A percentile compares a stretch with the other conserved stretches of the same genome.
Evolutionary conservation across 352 stramenopile genomes (phyloP).

Genomic region (Hyaloperonospora arabidopsidis): DNA sequence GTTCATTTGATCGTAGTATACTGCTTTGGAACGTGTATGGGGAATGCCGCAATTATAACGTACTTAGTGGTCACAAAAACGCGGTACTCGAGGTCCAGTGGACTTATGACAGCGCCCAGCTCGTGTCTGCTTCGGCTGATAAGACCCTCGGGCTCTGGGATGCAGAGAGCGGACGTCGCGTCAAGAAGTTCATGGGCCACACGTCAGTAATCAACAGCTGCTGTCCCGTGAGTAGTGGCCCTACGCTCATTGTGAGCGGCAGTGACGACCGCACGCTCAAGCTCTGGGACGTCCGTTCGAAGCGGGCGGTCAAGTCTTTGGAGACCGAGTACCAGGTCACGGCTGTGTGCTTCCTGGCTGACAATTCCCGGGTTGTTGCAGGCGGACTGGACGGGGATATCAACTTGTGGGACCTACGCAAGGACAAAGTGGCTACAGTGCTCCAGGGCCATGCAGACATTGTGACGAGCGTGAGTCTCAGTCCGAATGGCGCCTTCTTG

Average conservation of each 20-base stretch:
- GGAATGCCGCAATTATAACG: conserved; percentile 90
- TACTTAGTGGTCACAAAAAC: conserved; percentile 94
- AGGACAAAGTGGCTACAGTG: conserved; percentile 68
- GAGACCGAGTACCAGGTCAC: conserved; percentile 88
- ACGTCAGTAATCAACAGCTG: conserved; percentile 87
- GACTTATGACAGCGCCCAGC: conserved; percentile 78
- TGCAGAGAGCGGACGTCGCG: conserved; percentile 63
- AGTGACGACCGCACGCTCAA: conserved; percentile 87
- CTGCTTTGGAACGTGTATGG: conserved; percentile 88
- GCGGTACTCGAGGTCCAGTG: conserved; percentile 90
- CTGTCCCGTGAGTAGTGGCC: conserved; percentile 77
- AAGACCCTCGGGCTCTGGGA: conserved; percentile 88
- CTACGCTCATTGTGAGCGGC: conserved; percentile 76
- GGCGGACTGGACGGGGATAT: conserved; percentile 92
- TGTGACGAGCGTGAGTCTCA: conserved; percentile 90
- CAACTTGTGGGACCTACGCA: conserved; percentile 90
- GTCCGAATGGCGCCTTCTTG: conserved; percentile 88
- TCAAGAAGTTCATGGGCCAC: conserved; percentile 85
- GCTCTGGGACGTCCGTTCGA: conserved; percentile 86
- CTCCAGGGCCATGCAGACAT: conserved; percentile 90
- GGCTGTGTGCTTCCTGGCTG: conserved; percentile 80
- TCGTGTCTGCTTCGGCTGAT: conserved; percentile 90
- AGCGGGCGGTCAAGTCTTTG: conserved; percentile 73
- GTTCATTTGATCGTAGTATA: conserved; percentile 68
- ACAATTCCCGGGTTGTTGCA: conserved; percentile 84